Percentiles rank a stretch among this genome's conserved stretches.
Evolutionary conservation across 1,284 basidiomycete genomes (phyloP).

Genomic region (Melanopsichium pennsylvanicum): DNA sequence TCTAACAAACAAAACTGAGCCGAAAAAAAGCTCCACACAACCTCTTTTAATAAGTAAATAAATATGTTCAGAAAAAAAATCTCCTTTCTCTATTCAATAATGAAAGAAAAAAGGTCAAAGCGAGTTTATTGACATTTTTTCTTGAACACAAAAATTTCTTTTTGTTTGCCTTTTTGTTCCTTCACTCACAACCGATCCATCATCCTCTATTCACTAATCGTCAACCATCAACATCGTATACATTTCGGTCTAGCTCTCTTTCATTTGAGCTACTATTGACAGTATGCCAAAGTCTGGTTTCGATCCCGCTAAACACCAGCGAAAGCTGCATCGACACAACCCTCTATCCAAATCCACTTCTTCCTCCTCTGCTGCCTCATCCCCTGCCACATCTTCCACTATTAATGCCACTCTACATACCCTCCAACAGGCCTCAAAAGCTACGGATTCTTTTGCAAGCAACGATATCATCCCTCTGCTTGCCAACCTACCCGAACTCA

Average conservation of each 20-base stretch:
- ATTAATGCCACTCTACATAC: slow-evolving; percentile 28
- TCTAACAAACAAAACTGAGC: background rate
- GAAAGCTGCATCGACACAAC: slow-evolving; percentile 48
- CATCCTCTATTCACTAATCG: too few species aligned
- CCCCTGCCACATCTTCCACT: slow-evolving; percentile 4
- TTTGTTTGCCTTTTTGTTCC: background rate
- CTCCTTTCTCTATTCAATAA: too few species aligned
- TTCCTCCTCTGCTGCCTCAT: slow-evolving; percentile 7
- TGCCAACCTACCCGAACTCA: slow-evolving; percentile 43
- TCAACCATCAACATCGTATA: too few species aligned
- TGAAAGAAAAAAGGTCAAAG: slow-evolving; percentile 3
- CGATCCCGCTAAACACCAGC: slow-evolving; percentile 48
- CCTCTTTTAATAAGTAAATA: too few species aligned
- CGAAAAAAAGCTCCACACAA: slow-evolving; percentile 2
- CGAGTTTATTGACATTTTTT: background rate
- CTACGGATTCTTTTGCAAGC: background rate
- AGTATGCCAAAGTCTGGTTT: slow-evolving; percentile 56
- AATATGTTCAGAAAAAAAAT: too few species aligned
- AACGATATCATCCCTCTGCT: slow-evolving; percentile 55
- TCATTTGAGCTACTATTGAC: background rate
- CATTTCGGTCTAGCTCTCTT: too few species aligned
- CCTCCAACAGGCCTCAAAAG: slow-evolving; percentile 22
- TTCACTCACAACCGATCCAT: background rate
- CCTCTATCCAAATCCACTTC: slow-evolving; percentile 31
- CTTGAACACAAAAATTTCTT: background rate